phyloP scores from a whole-genome alignment of 192 early-diverging fungal genomes.

The Radiomyces spectabilis region DNA sequence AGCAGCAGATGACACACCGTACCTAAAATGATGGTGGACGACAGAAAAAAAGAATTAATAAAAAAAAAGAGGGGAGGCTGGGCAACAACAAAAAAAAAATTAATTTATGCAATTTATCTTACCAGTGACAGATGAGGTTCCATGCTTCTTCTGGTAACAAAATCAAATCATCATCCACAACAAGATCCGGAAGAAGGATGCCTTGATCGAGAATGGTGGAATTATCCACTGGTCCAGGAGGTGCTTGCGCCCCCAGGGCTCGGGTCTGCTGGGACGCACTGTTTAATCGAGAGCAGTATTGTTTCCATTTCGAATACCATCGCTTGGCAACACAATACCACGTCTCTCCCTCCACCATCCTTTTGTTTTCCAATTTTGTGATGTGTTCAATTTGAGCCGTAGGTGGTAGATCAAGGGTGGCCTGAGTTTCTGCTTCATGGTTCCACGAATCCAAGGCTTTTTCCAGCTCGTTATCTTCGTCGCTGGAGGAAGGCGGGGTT shows the following conservation, averaged over 20 bases:
- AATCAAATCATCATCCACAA: slow-evolving; percentile 20
- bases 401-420: slow-evolving; percentile 4
- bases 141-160: slow-evolving; percentile 41
- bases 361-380: not conserved
- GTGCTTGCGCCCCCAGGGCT: slow-evolving; percentile 2
- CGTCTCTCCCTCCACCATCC: slow-evolving; percentile 26
- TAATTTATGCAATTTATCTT: slow-evolving; percentile 12
- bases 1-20: slow-evolving; percentile 29
- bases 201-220: slow-evolving; percentile 23
- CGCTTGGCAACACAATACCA: slow-evolving; percentile 41
- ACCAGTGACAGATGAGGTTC: slow-evolving; percentile 38
- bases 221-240: slow-evolving; percentile 43
- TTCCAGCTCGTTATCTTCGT: not conserved
- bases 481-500: not conserved
- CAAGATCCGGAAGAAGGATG: slow-evolving; percentile 29
- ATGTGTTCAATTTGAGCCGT: slow-evolving; percentile 8
- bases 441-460: not conserved
- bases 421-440: not conserved
- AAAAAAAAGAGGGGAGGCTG: not conserved
- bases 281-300: slow-evolving; percentile 23
- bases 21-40: slow-evolving; percentile 24
- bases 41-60: slow-evolving; percentile 6
- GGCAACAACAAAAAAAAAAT: not conserved
- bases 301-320: slow-evolving; percentile 41
- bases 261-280: not conserved